Evolutionary conservation across 2,329 filamentous ascomycete species (phyloP).

Genomic region (Phoma sp.): DNA sequence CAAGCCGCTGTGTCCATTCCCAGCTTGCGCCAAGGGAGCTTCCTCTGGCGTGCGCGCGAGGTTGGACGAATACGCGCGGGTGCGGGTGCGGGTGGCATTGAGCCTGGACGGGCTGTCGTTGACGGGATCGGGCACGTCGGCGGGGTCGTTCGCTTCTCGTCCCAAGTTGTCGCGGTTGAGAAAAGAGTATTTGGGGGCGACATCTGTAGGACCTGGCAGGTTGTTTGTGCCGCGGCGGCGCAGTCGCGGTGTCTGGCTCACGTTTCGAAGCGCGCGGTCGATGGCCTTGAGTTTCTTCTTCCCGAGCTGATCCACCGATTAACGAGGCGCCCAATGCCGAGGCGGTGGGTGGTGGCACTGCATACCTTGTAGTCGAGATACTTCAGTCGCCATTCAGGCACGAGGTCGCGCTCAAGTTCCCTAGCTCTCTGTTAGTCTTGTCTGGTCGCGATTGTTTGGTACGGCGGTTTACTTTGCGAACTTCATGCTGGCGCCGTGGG

Average conservation of each 20-base stretch:
- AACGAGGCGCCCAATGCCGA: conserved; percentile 12
- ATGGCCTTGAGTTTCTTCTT: conserved; percentile 94
- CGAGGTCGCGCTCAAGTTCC: conserved; percentile 84
- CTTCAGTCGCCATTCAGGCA: conserved; percentile 93
- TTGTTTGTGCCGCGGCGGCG: conserved; percentile 45
- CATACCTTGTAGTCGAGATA: conserved; percentile 90
- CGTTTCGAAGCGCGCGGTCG: conserved; percentile 69
- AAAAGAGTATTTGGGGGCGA: conserved; percentile 51
- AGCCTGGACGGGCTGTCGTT: conserved; percentile 27
- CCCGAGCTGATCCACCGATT: conserved; percentile 58
- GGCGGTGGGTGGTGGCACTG: conserved; percentile 5
- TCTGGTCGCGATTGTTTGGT: not conserved
- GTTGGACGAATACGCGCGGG: conserved; percentile 4
- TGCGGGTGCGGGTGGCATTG: conserved; percentile 21
- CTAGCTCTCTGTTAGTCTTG: conserved; percentile 43
- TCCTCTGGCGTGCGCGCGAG: conserved; percentile 34
- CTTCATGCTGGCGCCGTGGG: conserved; percentile 56
- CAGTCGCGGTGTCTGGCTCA: conserved; percentile 59
- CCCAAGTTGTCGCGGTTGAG: conserved; percentile 43
- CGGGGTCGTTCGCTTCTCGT: conserved; percentile 28
- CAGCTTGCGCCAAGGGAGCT: conserved; percentile 34
- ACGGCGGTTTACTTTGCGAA: conserved; percentile 63
- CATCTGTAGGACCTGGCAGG: conserved; percentile 43
- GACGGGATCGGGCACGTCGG: conserved; percentile 35
- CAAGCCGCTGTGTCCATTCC: conserved; percentile 35